Percentiles rank a stretch among this genome's conserved stretches.
phyloP scores from a whole-genome alignment of 2,329 filamentous ascomycete species.

The Sporothrix luriei region DNA sequence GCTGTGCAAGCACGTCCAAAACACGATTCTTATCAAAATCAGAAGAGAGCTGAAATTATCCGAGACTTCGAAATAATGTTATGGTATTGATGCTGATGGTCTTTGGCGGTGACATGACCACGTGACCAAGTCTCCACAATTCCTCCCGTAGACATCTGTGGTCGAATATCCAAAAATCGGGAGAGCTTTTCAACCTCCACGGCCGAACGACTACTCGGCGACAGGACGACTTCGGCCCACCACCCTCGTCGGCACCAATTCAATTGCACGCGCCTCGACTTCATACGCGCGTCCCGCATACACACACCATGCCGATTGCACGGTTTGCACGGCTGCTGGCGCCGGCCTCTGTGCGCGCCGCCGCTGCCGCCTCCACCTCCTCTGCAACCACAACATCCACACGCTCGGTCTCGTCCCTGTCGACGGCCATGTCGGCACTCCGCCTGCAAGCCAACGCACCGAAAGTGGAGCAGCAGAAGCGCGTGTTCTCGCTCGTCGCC shows the following conservation, averaged over 20 bases:
- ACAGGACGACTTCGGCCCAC: conserved; percentile 9
- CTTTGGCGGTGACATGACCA: neutral
- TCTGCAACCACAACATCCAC: neutral
- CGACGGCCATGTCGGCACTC: conserved; percentile 30
- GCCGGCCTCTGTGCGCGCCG: conserved; percentile 15
- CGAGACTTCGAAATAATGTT: neutral
- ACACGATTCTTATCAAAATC: neutral
- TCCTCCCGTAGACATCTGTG: neutral
- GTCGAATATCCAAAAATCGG: conserved; percentile 25
- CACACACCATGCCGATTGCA: conserved; percentile 29
- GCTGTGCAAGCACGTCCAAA: neutral
- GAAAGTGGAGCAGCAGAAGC: conserved; percentile 15
- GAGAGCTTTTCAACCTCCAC: conserved; percentile 16
- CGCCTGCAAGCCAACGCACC: conserved; percentile 26
- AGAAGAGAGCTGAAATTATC: neutral
- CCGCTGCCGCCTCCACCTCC: neutral
- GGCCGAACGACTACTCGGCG: neutral
- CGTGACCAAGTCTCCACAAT: conserved; percentile 6
- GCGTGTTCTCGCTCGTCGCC: conserved; percentile 29
- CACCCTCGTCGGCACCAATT: neutral
- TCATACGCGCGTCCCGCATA: neutral
- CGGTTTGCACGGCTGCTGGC: conserved; percentile 31
- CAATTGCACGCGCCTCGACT: neutral
- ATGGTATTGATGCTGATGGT: neutral
- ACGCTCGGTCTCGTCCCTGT: conserved; percentile 14